Conservation (phyloP, 2,329 filamentous ascomycete species). For the Leptographium procerum region DNA sequence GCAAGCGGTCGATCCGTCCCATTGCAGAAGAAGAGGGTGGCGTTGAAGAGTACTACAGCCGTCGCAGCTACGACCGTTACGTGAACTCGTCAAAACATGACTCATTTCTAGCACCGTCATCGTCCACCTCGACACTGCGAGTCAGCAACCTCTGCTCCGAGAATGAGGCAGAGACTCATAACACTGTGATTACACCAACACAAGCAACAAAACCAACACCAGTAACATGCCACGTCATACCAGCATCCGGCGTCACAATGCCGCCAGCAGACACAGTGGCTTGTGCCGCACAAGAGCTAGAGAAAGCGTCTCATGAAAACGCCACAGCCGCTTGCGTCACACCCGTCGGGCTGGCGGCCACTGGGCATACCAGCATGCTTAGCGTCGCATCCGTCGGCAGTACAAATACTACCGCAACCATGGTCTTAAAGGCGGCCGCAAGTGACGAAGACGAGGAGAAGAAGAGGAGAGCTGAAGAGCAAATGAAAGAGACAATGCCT, state of each 20-base stretch:
- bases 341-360: not conserved
- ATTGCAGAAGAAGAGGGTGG: slow-evolving; percentile 18
- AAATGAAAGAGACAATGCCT: not conserved
- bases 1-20: slow-evolving; percentile 22
- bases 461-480: too few species aligned
- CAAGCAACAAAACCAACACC: not conserved
- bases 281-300: not conserved
- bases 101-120: slow-evolving; percentile 36
- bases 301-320: not conserved
- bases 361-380: not conserved
- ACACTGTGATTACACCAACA: not conserved
- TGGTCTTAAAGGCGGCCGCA: not conserved
- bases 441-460: not conserved
- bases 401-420: not conserved
- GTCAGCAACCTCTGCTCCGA: not conserved
- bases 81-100: slow-evolving; percentile 36
- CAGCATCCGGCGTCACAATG: not conserved
- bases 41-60: not conserved
- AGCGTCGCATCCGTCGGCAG: not conserved
- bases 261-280: not conserved
- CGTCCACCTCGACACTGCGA: slow-evolving; percentile 5
- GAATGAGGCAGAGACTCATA: not conserved
- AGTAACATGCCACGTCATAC: not conserved
- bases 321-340: not conserved
- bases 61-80: not conserved